Percentiles rank a stretch among this genome's conserved stretches.
Conservation (phyloP, 345 rosid genomes). For the Geranium brycei region DNA sequence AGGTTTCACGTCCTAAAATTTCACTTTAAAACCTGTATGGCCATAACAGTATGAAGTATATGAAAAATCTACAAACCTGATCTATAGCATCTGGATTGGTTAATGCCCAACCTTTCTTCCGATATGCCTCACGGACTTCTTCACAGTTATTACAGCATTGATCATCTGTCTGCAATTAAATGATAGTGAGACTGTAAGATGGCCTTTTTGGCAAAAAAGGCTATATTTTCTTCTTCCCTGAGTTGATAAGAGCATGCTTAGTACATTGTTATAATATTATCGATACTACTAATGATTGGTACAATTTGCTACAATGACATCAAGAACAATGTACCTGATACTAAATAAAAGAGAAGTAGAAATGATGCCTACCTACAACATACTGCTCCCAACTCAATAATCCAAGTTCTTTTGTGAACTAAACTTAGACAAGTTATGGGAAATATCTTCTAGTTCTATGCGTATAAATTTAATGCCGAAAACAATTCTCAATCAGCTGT, state of each 20-base stretch:
- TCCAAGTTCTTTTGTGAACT: too few relatives aligned
- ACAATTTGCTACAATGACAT: not conserved
- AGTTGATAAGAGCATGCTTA: not conserved
- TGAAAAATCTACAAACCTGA: constrained; percentile 42
- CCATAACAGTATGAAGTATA: not conserved
- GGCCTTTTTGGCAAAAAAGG: not conserved
- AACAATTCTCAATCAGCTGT: too few relatives aligned
- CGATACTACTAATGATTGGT: not conserved
- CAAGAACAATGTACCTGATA: not conserved
- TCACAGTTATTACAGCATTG: constrained; percentile 83
- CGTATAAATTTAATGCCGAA: too few relatives aligned
- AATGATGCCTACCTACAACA: not conserved
- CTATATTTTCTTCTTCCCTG: too few relatives aligned
- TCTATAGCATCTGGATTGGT: constrained; percentile 73
- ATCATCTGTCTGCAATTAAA: constrained; percentile 46
- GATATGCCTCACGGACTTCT: constrained; percentile 89
- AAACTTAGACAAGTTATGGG: too few relatives aligned
- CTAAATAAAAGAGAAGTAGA: not conserved
- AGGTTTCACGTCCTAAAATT: too few relatives aligned
- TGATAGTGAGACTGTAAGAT: not conserved
- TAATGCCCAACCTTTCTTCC: constrained; percentile 88
- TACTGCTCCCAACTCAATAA: too few relatives aligned
- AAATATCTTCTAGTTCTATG: too few relatives aligned
- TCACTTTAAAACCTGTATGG: not conserved
- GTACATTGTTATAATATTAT: not conserved